Percentiles rank a stretch among this genome's conserved stretches.
phyloP scores from a whole-genome alignment of 768 basidiomycete species.

The Kwoniella shandongensis region DNA sequence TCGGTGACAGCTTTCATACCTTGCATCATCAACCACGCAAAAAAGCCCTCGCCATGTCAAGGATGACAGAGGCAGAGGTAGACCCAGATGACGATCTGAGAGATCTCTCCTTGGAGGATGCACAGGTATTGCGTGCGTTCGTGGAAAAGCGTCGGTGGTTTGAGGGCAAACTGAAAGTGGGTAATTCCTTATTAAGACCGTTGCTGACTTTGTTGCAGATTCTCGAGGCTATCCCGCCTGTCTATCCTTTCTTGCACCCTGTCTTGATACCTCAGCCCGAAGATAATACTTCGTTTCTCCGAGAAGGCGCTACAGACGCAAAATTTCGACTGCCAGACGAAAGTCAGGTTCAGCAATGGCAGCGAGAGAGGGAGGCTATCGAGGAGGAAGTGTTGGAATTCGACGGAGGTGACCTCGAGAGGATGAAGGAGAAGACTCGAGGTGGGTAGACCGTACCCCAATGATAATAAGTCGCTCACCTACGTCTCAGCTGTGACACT shows the following conservation, averaged over 20 bases:
- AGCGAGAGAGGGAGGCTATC: constrained; percentile 31
- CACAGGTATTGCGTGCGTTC: constrained; percentile 36
- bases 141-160: constrained; percentile 45
- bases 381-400: constrained; percentile 44
- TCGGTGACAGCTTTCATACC: too few relatives aligned
- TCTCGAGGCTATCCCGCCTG: constrained; percentile 27
- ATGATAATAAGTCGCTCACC: constrained; percentile 10
- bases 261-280: not conserved
- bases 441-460: constrained; percentile 21
- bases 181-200: constrained; percentile 1
- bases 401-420: constrained; percentile 44
- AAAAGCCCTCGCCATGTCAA: too few relatives aligned
- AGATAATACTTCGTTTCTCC: not conserved
- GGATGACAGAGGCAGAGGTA: not conserved
- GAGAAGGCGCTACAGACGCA: not conserved
- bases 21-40: too few relatives aligned
- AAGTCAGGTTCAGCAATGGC: constrained; percentile 24
- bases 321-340: constrained; percentile 18
- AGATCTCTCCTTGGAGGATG: constrained; percentile 38
- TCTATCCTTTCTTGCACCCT: constrained; percentile 41
- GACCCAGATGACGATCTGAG: constrained; percentile 27
- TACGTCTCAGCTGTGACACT: constrained; percentile 29
- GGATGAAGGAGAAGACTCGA: constrained; percentile 44
- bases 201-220: constrained; percentile 20
- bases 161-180: constrained; percentile 37